A percentile compares a stretch with the other conserved stretches of the same genome.
These are phyloP conservation scores for Epithemia pelagica DNA, from an alignment of 108 stramenopile species.

Conservation along the genomic window DNA sequence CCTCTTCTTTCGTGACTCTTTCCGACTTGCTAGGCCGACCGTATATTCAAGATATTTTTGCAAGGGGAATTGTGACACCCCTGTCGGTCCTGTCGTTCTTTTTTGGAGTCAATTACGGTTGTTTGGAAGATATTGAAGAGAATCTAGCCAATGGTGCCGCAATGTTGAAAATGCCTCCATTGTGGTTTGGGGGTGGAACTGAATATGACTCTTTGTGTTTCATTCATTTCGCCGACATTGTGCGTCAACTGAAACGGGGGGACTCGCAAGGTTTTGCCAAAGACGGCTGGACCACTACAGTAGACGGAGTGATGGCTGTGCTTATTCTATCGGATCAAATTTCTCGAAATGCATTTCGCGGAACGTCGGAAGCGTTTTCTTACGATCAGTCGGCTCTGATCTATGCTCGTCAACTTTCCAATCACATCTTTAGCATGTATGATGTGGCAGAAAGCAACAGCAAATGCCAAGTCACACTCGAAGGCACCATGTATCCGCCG, in stretches of 20 bases:
- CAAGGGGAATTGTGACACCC: too few species aligned
- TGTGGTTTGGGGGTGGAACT: conserved; percentile 25
- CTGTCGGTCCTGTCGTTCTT: conserved; percentile 36
- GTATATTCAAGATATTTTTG: too few species aligned
- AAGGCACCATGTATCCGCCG: conserved; percentile 20
- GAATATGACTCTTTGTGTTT: conserved; percentile 34
- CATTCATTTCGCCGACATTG: conserved; percentile 11
- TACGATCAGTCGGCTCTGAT: conserved; percentile 39
- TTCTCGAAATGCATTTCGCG: conserved; percentile 55
- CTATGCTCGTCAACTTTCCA: conserved; percentile 13
- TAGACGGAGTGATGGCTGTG: conserved; percentile 21
- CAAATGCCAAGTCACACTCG: neutral
- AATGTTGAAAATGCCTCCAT: conserved; percentile 2
- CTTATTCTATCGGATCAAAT: conserved; percentile 64
- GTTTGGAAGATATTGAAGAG: neutral
- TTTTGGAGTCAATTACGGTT: conserved; percentile 23
- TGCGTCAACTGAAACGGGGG: neutral
- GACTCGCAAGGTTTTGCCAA: conserved; percentile 17
- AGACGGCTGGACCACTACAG: conserved; percentile 23
- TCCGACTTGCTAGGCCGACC: too few species aligned
- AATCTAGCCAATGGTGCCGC: conserved; percentile 2
- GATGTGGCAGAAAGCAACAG: neutral
- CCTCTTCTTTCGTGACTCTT: too few species aligned
- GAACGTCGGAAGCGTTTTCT: conserved; percentile 50
- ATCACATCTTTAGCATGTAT: conserved; percentile 5